phyloP scores from a whole-genome alignment of 345 rosid genomes.

The Cardamine resedifolia region DNA sequence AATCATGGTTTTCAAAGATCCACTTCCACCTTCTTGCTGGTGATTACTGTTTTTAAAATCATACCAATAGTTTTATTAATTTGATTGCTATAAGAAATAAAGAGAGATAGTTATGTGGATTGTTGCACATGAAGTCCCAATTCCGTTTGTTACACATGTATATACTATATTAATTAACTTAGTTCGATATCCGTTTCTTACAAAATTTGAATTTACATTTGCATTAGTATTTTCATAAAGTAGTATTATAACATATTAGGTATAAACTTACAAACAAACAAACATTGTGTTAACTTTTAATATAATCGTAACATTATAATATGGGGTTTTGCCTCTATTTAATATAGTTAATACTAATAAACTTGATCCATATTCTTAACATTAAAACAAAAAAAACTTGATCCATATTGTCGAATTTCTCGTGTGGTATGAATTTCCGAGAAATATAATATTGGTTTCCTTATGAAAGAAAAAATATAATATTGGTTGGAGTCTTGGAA shows the following conservation, averaged over 20 bases:
- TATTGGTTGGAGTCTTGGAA: not conserved
- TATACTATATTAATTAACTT: not conserved
- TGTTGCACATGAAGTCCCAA: not conserved
- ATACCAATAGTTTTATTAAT: not conserved
- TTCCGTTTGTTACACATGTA: not conserved
- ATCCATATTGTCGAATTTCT: not conserved
- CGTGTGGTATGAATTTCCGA: not conserved
- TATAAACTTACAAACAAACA: slow-evolving; percentile 5
- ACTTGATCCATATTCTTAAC: not conserved
- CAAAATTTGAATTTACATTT: not conserved
- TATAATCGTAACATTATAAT: not conserved
- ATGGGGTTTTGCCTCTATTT: not conserved
- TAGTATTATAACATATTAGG: not conserved
- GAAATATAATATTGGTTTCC: not conserved
- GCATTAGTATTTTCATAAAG: not conserved
- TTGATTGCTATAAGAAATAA: not conserved
- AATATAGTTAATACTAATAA: not conserved
- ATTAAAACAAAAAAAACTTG: not conserved
- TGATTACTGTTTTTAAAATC: not conserved
- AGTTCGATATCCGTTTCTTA: not conserved
- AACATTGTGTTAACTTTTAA: not conserved
- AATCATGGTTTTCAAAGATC: not conserved
- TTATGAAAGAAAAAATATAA: no score
- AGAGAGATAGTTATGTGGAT: not conserved
- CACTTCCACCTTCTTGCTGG: not conserved